Evolutionary conservation across 2,329 filamentous ascomycete species (phyloP).

Genomic region (Berkeleyomyces rouxiae): DNA sequence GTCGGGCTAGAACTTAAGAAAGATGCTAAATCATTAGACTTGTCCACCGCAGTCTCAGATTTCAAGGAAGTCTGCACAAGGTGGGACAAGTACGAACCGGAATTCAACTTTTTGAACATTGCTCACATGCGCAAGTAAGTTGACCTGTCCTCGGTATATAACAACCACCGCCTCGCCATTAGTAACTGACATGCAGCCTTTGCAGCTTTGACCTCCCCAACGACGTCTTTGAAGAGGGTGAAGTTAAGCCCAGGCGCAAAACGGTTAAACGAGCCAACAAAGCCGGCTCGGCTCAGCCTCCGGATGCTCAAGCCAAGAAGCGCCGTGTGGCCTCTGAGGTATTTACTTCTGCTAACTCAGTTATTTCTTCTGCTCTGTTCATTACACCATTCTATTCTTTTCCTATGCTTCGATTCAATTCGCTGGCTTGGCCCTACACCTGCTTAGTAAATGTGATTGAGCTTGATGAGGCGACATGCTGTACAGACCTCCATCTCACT

Average conservation of each 20-base stretch:
- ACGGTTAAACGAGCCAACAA: slow-evolving; percentile 22
- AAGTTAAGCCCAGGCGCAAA: slow-evolving; percentile 52
- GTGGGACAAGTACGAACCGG: slow-evolving; percentile 58
- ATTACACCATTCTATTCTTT: not conserved
- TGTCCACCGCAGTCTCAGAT: slow-evolving; percentile 65
- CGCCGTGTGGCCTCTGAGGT: slow-evolving; percentile 35
- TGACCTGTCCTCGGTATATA: not conserved
- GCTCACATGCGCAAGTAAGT: slow-evolving; percentile 75
- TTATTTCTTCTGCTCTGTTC: not conserved
- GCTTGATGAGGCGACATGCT: not conserved
- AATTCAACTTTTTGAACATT: slow-evolving; percentile 64
- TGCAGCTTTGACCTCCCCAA: slow-evolving; percentile 69
- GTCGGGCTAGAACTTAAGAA: slow-evolving; percentile 69
- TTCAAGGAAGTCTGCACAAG: slow-evolving; percentile 71
- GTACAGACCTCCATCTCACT: not conserved
- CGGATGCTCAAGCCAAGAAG: slow-evolving; percentile 26
- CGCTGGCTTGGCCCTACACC: not conserved
- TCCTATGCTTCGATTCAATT: not conserved
- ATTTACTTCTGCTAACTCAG: slow-evolving; percentile 16
- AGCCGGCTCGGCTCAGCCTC: slow-evolving; percentile 19
- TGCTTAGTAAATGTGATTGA: not conserved
- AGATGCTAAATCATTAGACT: slow-evolving; percentile 61
- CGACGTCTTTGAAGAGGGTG: slow-evolving; percentile 73
- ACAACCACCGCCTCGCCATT: not conserved
- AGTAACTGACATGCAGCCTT: slow-evolving; percentile 11